phyloP scores from a whole-genome alignment of 2,329 filamentous ascomycete species.

The Sporothrix brunneoviolacea region DNA sequence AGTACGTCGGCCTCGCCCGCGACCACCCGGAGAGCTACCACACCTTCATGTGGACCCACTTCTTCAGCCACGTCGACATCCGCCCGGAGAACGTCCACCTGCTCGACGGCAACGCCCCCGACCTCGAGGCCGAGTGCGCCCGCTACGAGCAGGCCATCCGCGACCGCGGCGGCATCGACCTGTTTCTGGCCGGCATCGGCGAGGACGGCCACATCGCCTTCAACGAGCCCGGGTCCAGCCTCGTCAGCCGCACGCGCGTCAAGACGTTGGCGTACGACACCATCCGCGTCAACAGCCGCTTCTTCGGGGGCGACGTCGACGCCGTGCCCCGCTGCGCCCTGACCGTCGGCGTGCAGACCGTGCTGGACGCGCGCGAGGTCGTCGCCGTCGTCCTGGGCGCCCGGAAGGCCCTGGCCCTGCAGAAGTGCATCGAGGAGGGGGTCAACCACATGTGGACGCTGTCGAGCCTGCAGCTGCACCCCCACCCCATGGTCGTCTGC shows the following conservation, averaged over 20 bases:
- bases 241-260: conserved; percentile 63
- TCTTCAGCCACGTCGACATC: conserved; percentile 70
- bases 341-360: conserved; percentile 49
- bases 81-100: conserved; percentile 64
- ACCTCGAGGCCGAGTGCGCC: conserved; percentile 64
- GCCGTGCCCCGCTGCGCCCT: conserved; percentile 65
- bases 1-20: conserved; percentile 66
- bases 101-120: conserved; percentile 63
- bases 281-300: conserved; percentile 67
- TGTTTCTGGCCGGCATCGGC: conserved; percentile 71
- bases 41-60: conserved; percentile 76
- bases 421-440: conserved; percentile 66
- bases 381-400: conserved; percentile 67
- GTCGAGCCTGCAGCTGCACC: conserved; percentile 65
- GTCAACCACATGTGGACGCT: conserved; percentile 79
- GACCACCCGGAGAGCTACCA: conserved; percentile 74
- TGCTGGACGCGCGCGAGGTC: conserved; percentile 66
- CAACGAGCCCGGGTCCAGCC: conserved; percentile 70
- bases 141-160: conserved; percentile 66
- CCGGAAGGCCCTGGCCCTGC: conserved; percentile 64
- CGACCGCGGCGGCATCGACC: conserved; percentile 62
- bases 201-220: conserved; percentile 76
- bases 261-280: conserved; percentile 76
- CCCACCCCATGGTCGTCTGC: conserved; percentile 65
- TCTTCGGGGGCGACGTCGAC: conserved; percentile 59